Evolutionary conservation across 495 filamentous ascomycete genomes (phyloP).

Genomic region (Chaetomidium leptoderma): DNA sequence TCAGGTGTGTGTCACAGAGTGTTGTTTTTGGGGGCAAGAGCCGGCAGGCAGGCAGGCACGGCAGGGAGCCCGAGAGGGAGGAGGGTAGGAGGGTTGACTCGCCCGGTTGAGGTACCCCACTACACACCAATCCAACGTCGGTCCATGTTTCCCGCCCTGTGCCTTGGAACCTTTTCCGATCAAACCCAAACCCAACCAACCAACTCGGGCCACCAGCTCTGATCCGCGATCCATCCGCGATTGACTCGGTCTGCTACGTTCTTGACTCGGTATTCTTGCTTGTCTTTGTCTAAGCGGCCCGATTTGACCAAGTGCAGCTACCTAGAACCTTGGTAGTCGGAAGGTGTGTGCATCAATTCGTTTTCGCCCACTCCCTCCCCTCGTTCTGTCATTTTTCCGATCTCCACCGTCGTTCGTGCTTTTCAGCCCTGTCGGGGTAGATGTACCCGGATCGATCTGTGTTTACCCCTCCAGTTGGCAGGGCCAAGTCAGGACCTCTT

Average conservation of each 20-base stretch:
- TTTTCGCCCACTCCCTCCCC: no score
- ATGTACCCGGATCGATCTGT: neutral
- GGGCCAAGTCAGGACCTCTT: neutral
- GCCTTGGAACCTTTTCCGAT: no score
- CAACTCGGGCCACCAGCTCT: conserved; percentile 14
- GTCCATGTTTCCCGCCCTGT: neutral
- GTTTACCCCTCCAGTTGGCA: conserved; percentile 5
- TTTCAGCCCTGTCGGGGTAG: neutral
- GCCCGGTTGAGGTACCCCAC: neutral
- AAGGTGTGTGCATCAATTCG: no score
- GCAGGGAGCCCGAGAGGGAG: no score
- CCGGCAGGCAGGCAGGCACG: no score
- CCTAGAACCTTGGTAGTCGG: no score
- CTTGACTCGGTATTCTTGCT: neutral
- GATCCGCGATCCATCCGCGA: no score
- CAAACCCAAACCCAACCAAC: conserved; percentile 24
- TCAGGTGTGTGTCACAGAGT: no score
- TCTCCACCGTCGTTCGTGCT: neutral
- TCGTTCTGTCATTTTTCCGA: no score
- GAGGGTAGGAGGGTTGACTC: no score
- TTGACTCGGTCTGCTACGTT: neutral
- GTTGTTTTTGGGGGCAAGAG: no score
- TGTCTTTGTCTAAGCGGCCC: neutral
- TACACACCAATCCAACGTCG: neutral
- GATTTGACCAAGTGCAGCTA: neutral